Evolutionary conservation across 352 stramenopile genomes (phyloP).

Genomic region (Elongisporangium senticosum): DNA sequence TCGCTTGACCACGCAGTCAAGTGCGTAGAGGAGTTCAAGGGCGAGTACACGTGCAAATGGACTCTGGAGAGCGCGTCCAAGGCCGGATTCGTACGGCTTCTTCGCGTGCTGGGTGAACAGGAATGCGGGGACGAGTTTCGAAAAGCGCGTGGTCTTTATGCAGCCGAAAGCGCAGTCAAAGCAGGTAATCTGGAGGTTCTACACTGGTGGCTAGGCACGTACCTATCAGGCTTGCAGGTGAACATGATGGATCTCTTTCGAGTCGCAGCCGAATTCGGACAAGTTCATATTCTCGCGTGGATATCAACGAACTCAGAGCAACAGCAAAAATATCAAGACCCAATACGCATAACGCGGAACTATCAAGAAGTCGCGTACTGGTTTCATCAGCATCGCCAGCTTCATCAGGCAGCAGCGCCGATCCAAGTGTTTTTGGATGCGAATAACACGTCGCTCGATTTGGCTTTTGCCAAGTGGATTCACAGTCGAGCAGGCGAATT

Average conservation of each 20-base stretch:
- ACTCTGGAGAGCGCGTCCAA: background rate
- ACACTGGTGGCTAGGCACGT: background rate
- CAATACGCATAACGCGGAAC: background rate
- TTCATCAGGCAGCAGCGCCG: background rate
- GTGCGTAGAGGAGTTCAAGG: background rate
- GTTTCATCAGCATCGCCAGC: background rate
- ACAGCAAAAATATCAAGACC: background rate
- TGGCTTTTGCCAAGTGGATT: background rate
- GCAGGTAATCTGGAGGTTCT: background rate
- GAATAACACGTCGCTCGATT: background rate
- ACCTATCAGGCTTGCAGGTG: background rate
- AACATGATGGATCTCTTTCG: background rate
- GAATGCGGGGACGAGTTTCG: background rate
- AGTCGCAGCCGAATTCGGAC: background rate
- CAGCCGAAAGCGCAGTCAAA: background rate
- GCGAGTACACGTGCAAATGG: background rate
- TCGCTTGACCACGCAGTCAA: background rate
- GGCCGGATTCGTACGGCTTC: background rate
- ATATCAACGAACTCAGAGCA: background rate
- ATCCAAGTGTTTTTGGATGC: background rate
- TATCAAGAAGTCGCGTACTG: background rate
- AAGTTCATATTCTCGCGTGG: background rate
- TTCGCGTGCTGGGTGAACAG: background rate
- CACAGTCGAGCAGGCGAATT: background rate
- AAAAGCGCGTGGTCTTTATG: background rate